These are phyloP conservation scores for Pseudogymnoascus sp. DNA, from an alignment of 2,329 filamentous ascomycete species.

Conservation along the genomic window DNA sequence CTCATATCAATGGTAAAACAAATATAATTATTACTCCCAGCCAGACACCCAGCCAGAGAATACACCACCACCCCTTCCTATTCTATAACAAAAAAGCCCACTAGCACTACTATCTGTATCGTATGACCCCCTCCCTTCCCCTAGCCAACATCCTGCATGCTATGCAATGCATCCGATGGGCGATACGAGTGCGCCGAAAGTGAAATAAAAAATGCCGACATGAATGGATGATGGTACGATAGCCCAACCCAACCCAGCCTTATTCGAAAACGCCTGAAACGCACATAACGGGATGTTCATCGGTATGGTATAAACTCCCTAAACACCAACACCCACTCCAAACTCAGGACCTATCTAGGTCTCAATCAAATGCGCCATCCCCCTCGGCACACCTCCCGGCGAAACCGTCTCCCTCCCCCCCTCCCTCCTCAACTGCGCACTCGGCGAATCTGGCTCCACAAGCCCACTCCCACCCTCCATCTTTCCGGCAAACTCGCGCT, in stretches of 20 bases:
- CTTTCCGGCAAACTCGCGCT: not conserved
- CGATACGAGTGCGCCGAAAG: not conserved
- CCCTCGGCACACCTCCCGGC: not conserved
- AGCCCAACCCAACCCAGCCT: not conserved
- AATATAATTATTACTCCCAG: not conserved
- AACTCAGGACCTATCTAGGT: not conserved
- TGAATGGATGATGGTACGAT: not conserved
- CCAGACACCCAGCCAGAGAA: not conserved
- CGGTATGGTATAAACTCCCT: not conserved
- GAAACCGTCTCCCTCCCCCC: conserved; percentile 2
- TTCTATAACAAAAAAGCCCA: not conserved
- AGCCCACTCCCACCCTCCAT: too few relatives aligned
- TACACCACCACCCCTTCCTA: not conserved
- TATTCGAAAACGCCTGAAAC: not conserved
- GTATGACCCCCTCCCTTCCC: not conserved
- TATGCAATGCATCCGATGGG: not conserved
- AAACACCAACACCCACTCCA: not conserved
- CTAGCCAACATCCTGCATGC: not conserved
- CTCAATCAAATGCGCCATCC: conserved; percentile 11
- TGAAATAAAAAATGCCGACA: not conserved
- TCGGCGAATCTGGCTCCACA: not conserved
- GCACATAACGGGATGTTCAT: not conserved
- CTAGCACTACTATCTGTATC: not conserved
- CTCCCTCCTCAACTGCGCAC: conserved; percentile 2
- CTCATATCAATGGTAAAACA: not conserved